phyloP scores from a whole-genome alignment of 805 yeast species.

The Saccharomycopsis sp. region DNA sequence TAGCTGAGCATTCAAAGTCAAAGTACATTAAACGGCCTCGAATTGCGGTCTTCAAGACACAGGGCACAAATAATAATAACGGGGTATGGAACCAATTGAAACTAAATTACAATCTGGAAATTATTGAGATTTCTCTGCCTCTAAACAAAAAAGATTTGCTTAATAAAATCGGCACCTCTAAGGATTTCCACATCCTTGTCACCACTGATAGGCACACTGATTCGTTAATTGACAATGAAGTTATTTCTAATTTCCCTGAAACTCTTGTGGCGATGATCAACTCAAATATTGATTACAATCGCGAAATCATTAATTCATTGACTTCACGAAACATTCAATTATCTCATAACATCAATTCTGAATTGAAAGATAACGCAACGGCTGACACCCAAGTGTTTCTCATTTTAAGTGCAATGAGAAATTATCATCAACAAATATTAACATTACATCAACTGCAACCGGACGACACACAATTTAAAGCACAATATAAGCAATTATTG shows the following conservation, averaged over 20 bases:
- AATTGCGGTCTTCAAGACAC: constrained; percentile 12
- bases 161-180: background rate
- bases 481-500: constrained; percentile 1
- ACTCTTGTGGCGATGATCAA: constrained; percentile 11
- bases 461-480: background rate
- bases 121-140: constrained; percentile 1
- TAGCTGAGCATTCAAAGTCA: constrained; percentile 12
- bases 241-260: constrained; percentile 8
- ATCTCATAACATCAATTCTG: constrained; percentile 7
- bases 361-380: constrained; percentile 16
- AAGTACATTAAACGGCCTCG: constrained; percentile 14
- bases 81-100: constrained; percentile 3
- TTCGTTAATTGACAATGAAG: constrained; percentile 8
- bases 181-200: constrained; percentile 10
- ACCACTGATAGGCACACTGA: constrained; percentile 11
- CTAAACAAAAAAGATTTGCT: background rate
- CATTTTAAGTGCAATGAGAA: constrained; percentile 16
- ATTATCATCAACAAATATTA: constrained; percentile 6
- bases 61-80: background rate
- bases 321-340: constrained; percentile 11
- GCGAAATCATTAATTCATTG: constrained; percentile 3
- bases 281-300: constrained; percentile 1
- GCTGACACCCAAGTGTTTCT: constrained; percentile 18
- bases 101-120: constrained; percentile 14
- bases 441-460: background rate